These are phyloP conservation scores for Willaertia magna DNA, from an alignment of 208 protist genomes.

Conservation along the genomic window DNA sequence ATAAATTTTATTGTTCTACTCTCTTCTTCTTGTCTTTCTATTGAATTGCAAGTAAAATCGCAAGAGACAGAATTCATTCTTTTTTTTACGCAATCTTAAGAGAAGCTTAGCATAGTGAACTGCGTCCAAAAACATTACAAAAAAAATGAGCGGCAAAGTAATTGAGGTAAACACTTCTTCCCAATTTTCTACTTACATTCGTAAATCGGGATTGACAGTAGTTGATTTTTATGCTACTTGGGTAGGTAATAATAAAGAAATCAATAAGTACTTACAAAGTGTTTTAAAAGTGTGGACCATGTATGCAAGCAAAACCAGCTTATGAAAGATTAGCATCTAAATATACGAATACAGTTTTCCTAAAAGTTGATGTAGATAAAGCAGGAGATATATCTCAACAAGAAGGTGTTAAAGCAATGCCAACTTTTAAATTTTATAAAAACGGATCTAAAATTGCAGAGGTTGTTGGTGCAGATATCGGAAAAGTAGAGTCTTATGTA, in stretches of 20 bases:
- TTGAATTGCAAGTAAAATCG: too few species aligned
- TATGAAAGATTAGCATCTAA: neutral
- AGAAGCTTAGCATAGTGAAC: too few species aligned
- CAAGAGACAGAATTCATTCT: too few species aligned
- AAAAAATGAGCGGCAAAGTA: neutral
- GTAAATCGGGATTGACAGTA: neutral
- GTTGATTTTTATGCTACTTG: neutral
- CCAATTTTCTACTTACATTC: neutral
- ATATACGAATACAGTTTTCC: neutral
- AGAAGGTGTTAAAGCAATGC: neutral
- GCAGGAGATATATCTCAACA: neutral
- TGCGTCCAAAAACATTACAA: too few species aligned
- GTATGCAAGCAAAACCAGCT: neutral
- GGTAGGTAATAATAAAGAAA: neutral
- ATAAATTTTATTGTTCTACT: too few species aligned
- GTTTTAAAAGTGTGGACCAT: neutral
- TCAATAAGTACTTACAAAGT: too few species aligned
- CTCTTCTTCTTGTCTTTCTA: too few species aligned
- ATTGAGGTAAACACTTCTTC: neutral
- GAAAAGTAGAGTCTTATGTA: neutral
- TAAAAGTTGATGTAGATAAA: neutral
- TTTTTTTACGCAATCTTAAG: too few species aligned
- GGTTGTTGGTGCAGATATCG: neutral
- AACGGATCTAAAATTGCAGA: neutral
- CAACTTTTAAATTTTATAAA: neutral